Evolutionary conservation across 78 protist genomes (phyloP), one percentile per base, ranked within the genome.

Genomic region (Reticulomyxa filosa): DNA sequence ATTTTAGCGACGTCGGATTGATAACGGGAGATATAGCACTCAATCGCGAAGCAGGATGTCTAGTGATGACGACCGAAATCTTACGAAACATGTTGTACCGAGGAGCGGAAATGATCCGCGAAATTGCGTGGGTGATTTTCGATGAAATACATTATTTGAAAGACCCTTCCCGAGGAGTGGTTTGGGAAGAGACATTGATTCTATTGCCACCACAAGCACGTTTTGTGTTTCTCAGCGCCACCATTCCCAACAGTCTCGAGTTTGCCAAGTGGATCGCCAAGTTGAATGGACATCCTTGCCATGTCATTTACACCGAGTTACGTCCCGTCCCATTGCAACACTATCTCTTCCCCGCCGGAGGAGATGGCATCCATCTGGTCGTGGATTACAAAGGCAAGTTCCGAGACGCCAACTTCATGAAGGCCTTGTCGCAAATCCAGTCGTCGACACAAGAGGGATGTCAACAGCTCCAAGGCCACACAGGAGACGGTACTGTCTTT

Each of bases 61-160:
- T 66, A 26, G 80, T 78, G 29, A 74, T 78, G 79, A 75, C 80
- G 2, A 78, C 80, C 2, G 79, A 80, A 72, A 89, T 95, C 69
- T 78, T 95, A 8, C 76, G 99, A 2, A 56, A 69, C 25, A 90
- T 95, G 97, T 84, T 95, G 27, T 95, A 89, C 74, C 70, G 83
- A 8, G 99, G 99, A 30, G 39, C 85, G 4, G 97, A 87, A n/a
- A 0, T 70, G 27, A 33, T 84, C 22, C 39, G 80, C 22, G 84
- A 81, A 46, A 83, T 84, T 26, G 62, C 66, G 4, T 87, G 85
- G 71, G 90, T 87, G 5, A 35, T 87, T 6, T 84, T 84, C 50
- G 93, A 87, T 53, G 93, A 87, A 68, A 75, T 87, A 4, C 93
- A 87, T 67, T 87, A 84, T 72, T 59, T 87, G 74, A 70, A 85